Conservation (phyloP, 805 yeast genomes). For the Candida railenensis region DNA sequence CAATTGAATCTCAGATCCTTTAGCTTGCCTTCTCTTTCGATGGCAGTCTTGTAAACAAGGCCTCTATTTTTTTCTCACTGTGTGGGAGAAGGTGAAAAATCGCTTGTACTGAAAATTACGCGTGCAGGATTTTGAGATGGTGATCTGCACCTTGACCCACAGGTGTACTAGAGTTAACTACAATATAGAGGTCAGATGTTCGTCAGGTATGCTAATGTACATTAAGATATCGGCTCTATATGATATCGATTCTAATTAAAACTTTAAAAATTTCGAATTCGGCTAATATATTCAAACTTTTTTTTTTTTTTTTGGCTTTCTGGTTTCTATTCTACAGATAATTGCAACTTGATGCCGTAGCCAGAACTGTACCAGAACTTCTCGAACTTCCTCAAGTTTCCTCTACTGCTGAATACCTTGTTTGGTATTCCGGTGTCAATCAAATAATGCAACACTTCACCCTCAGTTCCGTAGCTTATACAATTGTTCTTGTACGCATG, state of each 20-base stretch:
- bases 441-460: slow-evolving; percentile 55
- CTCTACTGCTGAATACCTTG: slow-evolving; percentile 44
- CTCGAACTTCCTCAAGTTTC: slow-evolving; percentile 44
- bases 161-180: no score
- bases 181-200: no score
- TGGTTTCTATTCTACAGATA: background rate
- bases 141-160: no score
- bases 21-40: no score
- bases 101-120: slow-evolving; percentile 1
- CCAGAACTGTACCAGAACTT: slow-evolving; percentile 45
- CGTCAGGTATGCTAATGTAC: background rate
- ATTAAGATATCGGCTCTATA: no score
- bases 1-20: no score
- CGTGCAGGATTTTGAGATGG: background rate
- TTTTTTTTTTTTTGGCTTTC: background rate
- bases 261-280: no score
- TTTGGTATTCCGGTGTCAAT: slow-evolving; percentile 73
- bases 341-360: slow-evolving; percentile 19
- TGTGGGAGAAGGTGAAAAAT: background rate
- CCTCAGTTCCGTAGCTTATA: slow-evolving; percentile 24
- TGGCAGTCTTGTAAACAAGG: background rate
- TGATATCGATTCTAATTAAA: no score
- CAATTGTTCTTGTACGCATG: slow-evolving; percentile 60
- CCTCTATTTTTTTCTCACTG: background rate
- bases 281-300: background rate